Percentiles rank a stretch among this genome's conserved stretches.
Evolutionary conservation across 345 rosid genomes (phyloP).

Genomic region (Rhizophora mangle): DNA sequence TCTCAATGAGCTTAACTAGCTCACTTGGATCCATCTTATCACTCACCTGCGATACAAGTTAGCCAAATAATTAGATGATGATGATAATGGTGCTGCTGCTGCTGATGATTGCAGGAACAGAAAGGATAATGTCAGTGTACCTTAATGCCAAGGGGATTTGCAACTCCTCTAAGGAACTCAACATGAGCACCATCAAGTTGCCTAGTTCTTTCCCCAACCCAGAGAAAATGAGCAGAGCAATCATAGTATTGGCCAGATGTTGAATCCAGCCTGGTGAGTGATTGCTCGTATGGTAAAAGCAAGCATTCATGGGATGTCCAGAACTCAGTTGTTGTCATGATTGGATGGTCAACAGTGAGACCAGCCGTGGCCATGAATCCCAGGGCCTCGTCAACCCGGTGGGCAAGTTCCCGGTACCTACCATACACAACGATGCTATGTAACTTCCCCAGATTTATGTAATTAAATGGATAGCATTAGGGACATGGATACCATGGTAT

Average conservation of each 20-base stretch:
- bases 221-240: slow-evolving; percentile 32
- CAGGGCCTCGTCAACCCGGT: slow-evolving; percentile 27
- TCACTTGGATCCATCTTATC: slow-evolving; percentile 30
- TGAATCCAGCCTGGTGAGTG: slow-evolving; percentile 31
- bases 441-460: no score
- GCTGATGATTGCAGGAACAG: not conserved
- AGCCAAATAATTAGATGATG: not conserved
- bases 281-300: slow-evolving; percentile 28
- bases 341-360: slow-evolving; percentile 28
- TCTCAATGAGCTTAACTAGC: slow-evolving; percentile 27
- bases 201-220: slow-evolving; percentile 33
- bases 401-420: slow-evolving; percentile 27
- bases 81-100: no score
- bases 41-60: slow-evolving; percentile 25
- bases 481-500: no score
- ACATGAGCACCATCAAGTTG: slow-evolving; percentile 35
- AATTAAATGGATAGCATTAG: no score
- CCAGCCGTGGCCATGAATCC: slow-evolving; percentile 33
- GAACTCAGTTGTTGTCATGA: slow-evolving; percentile 32
- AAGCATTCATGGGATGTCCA: slow-evolving; percentile 33
- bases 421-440: no score
- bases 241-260: slow-evolving; percentile 29
- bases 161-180: slow-evolving; percentile 31
- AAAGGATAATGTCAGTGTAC: not conserved
- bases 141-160: slow-evolving; percentile 34